Evolutionary conservation across 164 flowering plant species (phyloP).

Genomic region (Vitis rupestris): DNA sequence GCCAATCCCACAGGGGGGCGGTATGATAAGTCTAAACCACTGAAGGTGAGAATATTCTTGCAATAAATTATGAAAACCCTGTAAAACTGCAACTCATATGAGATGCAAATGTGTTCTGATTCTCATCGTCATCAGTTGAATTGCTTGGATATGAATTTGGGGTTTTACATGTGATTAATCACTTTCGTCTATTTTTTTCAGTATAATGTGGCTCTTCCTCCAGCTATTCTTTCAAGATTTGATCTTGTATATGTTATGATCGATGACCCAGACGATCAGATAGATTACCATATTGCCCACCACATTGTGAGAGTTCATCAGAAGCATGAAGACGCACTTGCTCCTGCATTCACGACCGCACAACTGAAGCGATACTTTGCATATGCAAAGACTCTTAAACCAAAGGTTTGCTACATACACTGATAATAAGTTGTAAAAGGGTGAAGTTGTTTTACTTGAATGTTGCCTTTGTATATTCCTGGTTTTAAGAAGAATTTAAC

Average conservation of each 20-base stretch:
- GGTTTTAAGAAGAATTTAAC: too few species aligned
- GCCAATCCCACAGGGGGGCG: conserved; percentile 98
- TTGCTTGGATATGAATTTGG: too few species aligned
- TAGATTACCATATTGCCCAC: conserved; percentile 90
- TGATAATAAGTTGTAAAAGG: neutral
- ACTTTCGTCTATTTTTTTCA: conserved; percentile 24
- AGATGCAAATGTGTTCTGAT: too few species aligned
- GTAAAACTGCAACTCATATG: neutral
- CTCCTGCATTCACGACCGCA: conserved; percentile 78
- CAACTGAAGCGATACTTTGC: conserved; percentile 89
- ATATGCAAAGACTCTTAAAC: conserved; percentile 87
- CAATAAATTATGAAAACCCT: neutral
- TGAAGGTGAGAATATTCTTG: conserved; percentile 58
- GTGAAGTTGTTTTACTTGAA: too few species aligned
- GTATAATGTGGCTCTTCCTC: conserved; percentile 99
- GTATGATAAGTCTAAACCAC: conserved; percentile 89
- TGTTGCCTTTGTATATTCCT: too few species aligned
- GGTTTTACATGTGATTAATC: neutral
- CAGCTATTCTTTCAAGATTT: conserved; percentile 97
- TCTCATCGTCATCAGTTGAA: neutral
- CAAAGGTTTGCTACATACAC: conserved; percentile 54
- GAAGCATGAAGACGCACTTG: conserved; percentile 83
- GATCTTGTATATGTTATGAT: conserved; percentile 98
- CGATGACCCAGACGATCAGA: conserved; percentile 94
- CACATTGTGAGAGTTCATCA: conserved; percentile 97